Percentiles rank a stretch among this genome's conserved stretches.
Conservation (phyloP, 768 basidiomycete genomes). For the Russula griseocarnosa region DNA sequence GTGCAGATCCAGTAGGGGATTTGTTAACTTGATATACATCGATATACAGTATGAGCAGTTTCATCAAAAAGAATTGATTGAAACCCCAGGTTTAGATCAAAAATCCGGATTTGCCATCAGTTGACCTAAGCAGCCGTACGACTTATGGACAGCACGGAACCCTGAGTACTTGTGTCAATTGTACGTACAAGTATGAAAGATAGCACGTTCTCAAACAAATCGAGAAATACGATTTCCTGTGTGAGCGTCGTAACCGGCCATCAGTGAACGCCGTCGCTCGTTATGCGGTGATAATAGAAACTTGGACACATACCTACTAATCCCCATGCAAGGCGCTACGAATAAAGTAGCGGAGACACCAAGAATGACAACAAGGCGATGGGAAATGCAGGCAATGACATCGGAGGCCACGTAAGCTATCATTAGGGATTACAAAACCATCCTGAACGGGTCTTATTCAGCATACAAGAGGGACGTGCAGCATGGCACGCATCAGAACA, state of each 20-base stretch:
- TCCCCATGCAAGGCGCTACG: not conserved
- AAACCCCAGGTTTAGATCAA: not conserved
- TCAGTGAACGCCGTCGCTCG: not conserved
- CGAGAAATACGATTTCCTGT: not conserved
- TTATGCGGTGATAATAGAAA: not conserved
- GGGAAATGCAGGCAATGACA: not conserved
- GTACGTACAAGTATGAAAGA: not conserved
- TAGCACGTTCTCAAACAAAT: not conserved
- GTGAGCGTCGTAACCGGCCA: not conserved
- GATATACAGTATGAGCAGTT: not conserved
- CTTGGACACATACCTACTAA: not conserved
- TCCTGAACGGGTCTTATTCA: not conserved
- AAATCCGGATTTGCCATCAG: not conserved
- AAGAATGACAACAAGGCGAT: not conserved
- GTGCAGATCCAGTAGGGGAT: not conserved
- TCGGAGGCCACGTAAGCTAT: not conserved
- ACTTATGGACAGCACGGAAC: not conserved
- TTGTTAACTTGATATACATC: not conserved
- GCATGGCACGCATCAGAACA: not conserved
- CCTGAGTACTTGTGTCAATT: not conserved
- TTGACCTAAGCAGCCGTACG: not conserved
- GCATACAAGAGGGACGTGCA: not conserved
- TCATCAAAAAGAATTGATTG: not conserved
- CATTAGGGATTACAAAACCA: not conserved
- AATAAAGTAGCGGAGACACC: not conserved